These are phyloP conservation scores for Metschnikowia matae DNA, from an alignment of 805 yeast genomes.

Conservation along the genomic window DNA sequence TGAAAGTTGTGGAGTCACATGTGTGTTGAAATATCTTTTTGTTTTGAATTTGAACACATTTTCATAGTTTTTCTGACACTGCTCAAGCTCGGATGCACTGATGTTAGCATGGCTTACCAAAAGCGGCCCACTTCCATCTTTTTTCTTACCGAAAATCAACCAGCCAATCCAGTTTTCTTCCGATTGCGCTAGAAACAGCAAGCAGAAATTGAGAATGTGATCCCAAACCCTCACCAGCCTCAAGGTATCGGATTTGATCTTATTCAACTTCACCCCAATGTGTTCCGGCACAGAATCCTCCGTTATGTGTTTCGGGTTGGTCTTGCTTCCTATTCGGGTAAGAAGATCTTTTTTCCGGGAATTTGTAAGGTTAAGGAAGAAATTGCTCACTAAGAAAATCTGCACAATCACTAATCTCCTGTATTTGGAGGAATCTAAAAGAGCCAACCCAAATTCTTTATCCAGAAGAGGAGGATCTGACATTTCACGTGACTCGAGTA, in stretches of 20 bases:
- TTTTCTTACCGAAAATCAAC: conserved; percentile 37
- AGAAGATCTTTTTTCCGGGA: conserved; percentile 22
- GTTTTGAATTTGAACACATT: conserved; percentile 26
- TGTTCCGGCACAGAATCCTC: conserved; percentile 30
- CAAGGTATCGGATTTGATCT: conserved; percentile 27
- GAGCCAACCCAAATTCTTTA: conserved; percentile 20
- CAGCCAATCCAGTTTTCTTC: conserved; percentile 41
- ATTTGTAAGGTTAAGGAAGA: conserved; percentile 28
- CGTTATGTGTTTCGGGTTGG: conserved; percentile 32
- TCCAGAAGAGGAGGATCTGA: conserved; percentile 15
- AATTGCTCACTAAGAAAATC: conserved; percentile 27
- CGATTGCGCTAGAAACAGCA: conserved; percentile 24
- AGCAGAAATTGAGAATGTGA: conserved; percentile 22
- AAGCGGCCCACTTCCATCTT: conserved; percentile 23
- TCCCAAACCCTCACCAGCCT: conserved; percentile 22
- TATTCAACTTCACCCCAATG: conserved; percentile 18
- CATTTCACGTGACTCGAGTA: conserved; percentile 17
- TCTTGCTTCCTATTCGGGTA: conserved; percentile 21
- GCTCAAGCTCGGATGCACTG: conserved; percentile 19
- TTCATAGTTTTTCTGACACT: conserved; percentile 17
- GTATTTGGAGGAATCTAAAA: conserved; percentile 25
- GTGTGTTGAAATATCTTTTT: conserved; percentile 37
- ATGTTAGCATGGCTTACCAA: conserved; percentile 21
- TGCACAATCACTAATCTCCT: conserved; percentile 28
- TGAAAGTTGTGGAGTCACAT: conserved; percentile 41